Evolutionary conservation across 129 eudicot species (phyloP), one percentile per base, ranked within the genome.

Genomic region (Apium graveolens): DNA sequence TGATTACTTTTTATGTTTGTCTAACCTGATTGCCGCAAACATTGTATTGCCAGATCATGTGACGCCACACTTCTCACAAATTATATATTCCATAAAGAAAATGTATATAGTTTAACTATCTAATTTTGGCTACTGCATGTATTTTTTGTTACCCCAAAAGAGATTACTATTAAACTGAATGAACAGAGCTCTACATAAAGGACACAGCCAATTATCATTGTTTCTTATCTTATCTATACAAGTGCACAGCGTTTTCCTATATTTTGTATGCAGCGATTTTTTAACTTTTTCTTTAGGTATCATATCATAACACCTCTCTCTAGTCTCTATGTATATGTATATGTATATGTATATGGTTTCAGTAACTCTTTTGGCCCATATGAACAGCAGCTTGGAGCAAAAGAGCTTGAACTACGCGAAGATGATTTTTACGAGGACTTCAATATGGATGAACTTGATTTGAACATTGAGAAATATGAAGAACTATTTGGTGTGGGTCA

Each of bases 381-480:
- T 38, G 48, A 39, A 24, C 42, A 41, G 85, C 90, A 93, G 96
- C 73, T 76, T 49, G 81, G 81, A 41, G 86, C 81, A 76, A 85
- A 86, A 79, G 96, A 84, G 45, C 63, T 81, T 79, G 86, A 78
- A 41, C 84, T 76, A 53, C 81, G 60, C 39, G 88, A 84, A 5
- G 88, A 84, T 42, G 92, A 89, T 45, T 85, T 88, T 44, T 86
- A 82, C 78, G 93, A 85, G 70, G 88, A 90, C 49, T 86, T 89
- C 62, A 87, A 85, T 79, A 87, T 91, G 90, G 97, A 94, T 82
- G 97, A 89, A 78, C 88, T 87, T 71, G 98, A 91, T 79, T 78
- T 91, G 62, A 84, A 85, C 78, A 83, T 94, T 78, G 93, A 94
- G 77, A 88, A 94, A 65, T 94, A 94, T 71, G 97, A 93, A 49